phyloP scores from a whole-genome alignment of 495 filamentous ascomycete genomes.

The Hypoxylon rickii region DNA sequence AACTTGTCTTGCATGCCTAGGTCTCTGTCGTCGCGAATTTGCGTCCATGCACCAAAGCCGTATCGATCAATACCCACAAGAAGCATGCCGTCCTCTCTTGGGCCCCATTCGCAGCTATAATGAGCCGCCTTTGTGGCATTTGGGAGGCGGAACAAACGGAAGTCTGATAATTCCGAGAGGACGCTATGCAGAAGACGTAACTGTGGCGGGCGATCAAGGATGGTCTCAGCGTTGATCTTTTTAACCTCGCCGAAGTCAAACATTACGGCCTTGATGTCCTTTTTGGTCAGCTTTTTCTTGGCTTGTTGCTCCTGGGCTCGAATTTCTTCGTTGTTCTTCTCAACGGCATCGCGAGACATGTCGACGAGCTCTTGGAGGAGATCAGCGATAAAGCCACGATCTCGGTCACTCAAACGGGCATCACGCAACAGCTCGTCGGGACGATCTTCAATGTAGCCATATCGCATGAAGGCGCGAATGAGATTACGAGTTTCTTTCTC shows the following conservation, averaged over 20 bases:
- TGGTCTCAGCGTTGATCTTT: slow-evolving; percentile 91
- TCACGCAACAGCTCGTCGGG: slow-evolving; percentile 84
- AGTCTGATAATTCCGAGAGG: slow-evolving; percentile 64
- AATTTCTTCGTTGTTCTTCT: slow-evolving; percentile 67
- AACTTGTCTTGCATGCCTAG: slow-evolving; percentile 89
- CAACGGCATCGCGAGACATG: slow-evolving; percentile 68
- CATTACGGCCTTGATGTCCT: slow-evolving; percentile 93
- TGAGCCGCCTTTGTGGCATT: slow-evolving; percentile 86
- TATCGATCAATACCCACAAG: slow-evolving; percentile 89
- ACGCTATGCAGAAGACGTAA: slow-evolving; percentile 81
- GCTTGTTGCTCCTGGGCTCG: slow-evolving; percentile 73
- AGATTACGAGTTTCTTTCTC: slow-evolving; percentile 93
- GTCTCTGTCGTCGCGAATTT: slow-evolving; percentile 90
- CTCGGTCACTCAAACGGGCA: slow-evolving; percentile 78
- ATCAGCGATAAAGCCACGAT: slow-evolving; percentile 72
- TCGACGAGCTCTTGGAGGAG: slow-evolving; percentile 59
- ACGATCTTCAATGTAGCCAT: slow-evolving; percentile 83
- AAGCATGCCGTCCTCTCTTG: slow-evolving; percentile 95
- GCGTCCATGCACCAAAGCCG: slow-evolving; percentile 91
- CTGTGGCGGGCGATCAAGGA: slow-evolving; percentile 85
- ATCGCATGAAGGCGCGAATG: slow-evolving; percentile 82
- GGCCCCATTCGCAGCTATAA: slow-evolving; percentile 88
- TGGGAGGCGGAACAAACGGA: slow-evolving; percentile 78
- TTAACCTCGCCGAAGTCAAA: slow-evolving; percentile 92
- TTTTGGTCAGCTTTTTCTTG: slow-evolving; percentile 82